These are phyloP conservation scores for Escovopsis sp. DNA, from an alignment of 2,329 filamentous ascomycete genomes.

Conservation along the genomic window DNA sequence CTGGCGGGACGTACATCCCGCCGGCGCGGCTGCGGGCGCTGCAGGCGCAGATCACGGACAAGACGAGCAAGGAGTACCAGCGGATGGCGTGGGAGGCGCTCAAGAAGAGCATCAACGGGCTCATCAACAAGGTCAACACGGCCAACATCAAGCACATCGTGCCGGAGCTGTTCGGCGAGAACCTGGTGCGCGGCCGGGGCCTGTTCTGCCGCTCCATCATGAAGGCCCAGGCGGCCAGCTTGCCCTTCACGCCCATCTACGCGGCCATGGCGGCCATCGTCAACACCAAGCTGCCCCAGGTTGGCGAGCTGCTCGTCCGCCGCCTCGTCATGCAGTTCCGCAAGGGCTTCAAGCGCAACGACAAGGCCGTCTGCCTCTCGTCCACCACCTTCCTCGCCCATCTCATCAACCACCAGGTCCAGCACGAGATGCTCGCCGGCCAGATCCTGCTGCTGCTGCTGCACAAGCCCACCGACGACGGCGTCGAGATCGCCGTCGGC, in stretches of 20 bases:
- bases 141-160: slow-evolving; percentile 97
- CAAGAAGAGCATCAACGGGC: slow-evolving; percentile 96
- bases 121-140: slow-evolving; percentile 98
- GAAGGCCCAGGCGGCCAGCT: slow-evolving; percentile 92
- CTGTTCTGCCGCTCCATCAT: slow-evolving; percentile 93
- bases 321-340: slow-evolving; percentile 82
- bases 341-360: slow-evolving; percentile 90
- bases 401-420: slow-evolving; percentile 89
- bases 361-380: slow-evolving; percentile 88
- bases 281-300: slow-evolving; percentile 91
- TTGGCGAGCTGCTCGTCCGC: slow-evolving; percentile 79
- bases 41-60: slow-evolving; percentile 94
- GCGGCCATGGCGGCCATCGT: slow-evolving; percentile 92
- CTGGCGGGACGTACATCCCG: slow-evolving; percentile 91
- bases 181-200: slow-evolving; percentile 78
- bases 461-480: slow-evolving; percentile 92
- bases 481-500: slow-evolving; percentile 91
- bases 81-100: slow-evolving; percentile 98
- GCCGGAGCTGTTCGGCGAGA: slow-evolving; percentile 89
- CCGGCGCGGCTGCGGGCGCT: slow-evolving; percentile 80
- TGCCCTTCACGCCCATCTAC: slow-evolving; percentile 93
- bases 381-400: slow-evolving; percentile 93
- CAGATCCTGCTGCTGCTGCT: slow-evolving; percentile 86
- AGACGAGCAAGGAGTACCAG: slow-evolving; percentile 91
- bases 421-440: slow-evolving; percentile 82